Evolutionary conservation across 306 rosid genomes (phyloP).

Genomic region (Purshia tridentata): DNA sequence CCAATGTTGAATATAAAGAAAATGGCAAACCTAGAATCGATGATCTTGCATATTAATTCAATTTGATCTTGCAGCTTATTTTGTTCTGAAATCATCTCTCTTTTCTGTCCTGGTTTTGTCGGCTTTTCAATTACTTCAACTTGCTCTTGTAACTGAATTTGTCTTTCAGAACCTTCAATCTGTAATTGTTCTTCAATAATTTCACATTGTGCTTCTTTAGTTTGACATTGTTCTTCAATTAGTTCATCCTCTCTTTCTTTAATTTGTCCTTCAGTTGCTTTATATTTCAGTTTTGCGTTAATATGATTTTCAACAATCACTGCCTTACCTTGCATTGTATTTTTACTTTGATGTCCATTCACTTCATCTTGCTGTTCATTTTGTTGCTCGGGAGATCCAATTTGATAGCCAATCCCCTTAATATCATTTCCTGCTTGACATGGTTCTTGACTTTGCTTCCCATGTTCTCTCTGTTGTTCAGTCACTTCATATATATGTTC

Average conservation of each 20-base stretch:
- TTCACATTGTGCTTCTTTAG: neutral
- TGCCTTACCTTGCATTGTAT: neutral
- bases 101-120: neutral
- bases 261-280: slow-evolving; percentile 15
- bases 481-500: neutral
- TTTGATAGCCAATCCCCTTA: neutral
- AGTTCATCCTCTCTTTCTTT: slow-evolving; percentile 5
- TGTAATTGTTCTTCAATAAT: slow-evolving; percentile 12
- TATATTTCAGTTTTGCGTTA: neutral
- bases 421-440: neutral
- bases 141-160: slow-evolving; percentile 10
- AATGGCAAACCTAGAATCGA: slow-evolving; percentile 17
- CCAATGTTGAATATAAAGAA: neutral
- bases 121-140: slow-evolving; percentile 9
- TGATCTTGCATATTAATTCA: neutral
- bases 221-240: slow-evolving; percentile 23
- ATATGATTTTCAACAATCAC: neutral
- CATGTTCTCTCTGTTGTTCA: neutral
- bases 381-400: neutral
- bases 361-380: neutral
- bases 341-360: neutral
- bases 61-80: slow-evolving; percentile 4
- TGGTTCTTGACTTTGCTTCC: neutral
- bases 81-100: slow-evolving; percentile 5
- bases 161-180: neutral